Conservation (phyloP, 192 early-diverging fungal genomes). For the Coemansia interrupta region DNA sequence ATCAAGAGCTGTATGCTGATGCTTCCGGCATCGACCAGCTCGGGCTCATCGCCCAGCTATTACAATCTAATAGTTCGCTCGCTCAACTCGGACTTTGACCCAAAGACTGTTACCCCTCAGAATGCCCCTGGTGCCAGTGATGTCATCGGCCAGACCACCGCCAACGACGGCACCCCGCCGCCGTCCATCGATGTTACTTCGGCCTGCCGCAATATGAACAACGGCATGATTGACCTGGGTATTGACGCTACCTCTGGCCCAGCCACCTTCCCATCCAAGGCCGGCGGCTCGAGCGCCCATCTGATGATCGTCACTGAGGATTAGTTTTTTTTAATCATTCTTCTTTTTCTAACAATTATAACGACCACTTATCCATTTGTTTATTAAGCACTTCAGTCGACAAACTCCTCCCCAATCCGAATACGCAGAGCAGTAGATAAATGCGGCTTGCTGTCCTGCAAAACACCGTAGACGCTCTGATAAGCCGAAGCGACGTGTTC, state of each 20-base stretch:
- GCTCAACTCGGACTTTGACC: conserved; percentile 9
- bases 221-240: conserved; percentile 18
- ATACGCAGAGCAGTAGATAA: background rate
- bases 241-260: conserved; percentile 18
- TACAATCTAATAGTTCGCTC: conserved; percentile 18
- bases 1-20: conserved; percentile 24
- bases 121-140: conserved; percentile 12
- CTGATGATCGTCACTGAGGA: conserved; percentile 21
- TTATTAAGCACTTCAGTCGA: background rate
- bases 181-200: conserved; percentile 20
- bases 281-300: conserved; percentile 24
- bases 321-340: background rate
- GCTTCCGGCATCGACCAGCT: conserved; percentile 17
- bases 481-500: background rate
- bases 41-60: conserved; percentile 3
- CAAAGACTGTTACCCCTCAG: conserved; percentile 20
- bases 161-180: conserved; percentile 13
- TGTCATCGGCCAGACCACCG: conserved; percentile 14
- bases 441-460: conserved; percentile 6
- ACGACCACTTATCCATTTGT: background rate
- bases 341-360: background rate
- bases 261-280: conserved; percentile 20
- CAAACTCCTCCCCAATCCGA: no score
- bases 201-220: conserved; percentile 15
- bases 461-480: background rate